These are phyloP conservation scores for Aegilops longissima DNA, from an alignment of 176 grass and related monocot species.

Conservation along the genomic window DNA sequence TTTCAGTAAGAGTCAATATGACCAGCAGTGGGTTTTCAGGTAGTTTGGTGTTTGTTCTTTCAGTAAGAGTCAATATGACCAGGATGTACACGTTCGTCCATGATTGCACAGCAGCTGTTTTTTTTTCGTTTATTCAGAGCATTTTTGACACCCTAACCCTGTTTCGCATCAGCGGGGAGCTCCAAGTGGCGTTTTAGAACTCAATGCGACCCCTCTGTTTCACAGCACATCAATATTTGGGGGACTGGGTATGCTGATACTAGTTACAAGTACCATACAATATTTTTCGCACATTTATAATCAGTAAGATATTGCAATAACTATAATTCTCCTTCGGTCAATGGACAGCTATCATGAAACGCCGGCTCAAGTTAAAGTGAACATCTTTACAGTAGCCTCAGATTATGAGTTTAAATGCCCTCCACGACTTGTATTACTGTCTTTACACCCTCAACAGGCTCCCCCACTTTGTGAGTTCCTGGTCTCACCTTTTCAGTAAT, in stretches of 20 bases:
- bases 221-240: not conserved
- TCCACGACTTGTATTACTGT: not conserved
- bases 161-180: not conserved
- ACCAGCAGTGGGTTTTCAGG: too few relatives aligned
- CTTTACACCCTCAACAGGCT: constrained; percentile 11
- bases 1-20: too few relatives aligned
- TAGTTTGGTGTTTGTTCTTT: too few relatives aligned
- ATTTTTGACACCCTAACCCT: not conserved
- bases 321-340: not conserved
- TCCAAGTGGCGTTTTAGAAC: not conserved
- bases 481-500: not conserved
- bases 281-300: not conserved
- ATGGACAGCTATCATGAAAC: not conserved
- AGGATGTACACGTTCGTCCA: too few relatives aligned
- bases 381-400: not conserved
- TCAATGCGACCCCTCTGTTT: too few relatives aligned
- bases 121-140: not conserved
- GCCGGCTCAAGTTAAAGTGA: not conserved
- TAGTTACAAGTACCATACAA: not conserved
- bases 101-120: too few relatives aligned
- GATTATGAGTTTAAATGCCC: not conserved
- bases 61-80: too few relatives aligned
- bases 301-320: not conserved
- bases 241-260: not conserved
- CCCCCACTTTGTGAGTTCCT: not conserved